Conservation (phyloP, 2,329 filamentous ascomycete species). For the Diaporthe ampelina region DNA sequence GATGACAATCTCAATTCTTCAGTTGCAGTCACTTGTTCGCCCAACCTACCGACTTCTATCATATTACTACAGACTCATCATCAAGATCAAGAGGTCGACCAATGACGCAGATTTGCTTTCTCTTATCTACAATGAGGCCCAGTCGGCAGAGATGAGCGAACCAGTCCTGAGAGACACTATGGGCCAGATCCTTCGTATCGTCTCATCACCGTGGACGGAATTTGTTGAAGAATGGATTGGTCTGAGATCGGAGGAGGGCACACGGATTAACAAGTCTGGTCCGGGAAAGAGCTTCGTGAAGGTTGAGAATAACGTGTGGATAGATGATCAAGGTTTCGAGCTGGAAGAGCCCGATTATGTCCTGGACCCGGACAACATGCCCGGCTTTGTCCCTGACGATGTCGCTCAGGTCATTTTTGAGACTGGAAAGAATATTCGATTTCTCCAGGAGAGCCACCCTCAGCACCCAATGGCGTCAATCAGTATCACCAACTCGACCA, state of each 20-base stretch:
- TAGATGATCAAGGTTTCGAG: conserved; percentile 72
- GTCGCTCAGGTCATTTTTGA: conserved; percentile 82
- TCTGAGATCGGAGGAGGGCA: conserved; percentile 69
- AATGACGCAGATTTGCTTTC: conserved; percentile 75
- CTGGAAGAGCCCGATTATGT: conserved; percentile 71
- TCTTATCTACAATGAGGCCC: conserved; percentile 72
- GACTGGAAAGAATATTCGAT: conserved; percentile 80
- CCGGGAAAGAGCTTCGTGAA: conserved; percentile 71
- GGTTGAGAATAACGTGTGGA: conserved; percentile 65
- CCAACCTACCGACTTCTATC: conserved; percentile 63
- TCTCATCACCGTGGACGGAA: conserved; percentile 52
- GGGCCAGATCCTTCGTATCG: conserved; percentile 70
- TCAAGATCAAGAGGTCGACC: conserved; percentile 58
- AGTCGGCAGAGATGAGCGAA: conserved; percentile 74
- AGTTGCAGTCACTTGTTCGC: conserved; percentile 64
- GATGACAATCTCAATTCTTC: conserved; percentile 62
- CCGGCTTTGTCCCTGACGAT: conserved; percentile 78
- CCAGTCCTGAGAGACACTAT: conserved; percentile 73
- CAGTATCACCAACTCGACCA: conserved; percentile 59
- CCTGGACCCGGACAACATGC: conserved; percentile 76
- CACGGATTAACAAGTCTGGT: conserved; percentile 65
- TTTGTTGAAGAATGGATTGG: conserved; percentile 81
- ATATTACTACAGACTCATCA: conserved; percentile 66
- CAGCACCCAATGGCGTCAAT: conserved; percentile 73
- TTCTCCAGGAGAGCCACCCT: conserved; percentile 79